Base-by-base conservation (phyloP, 495 filamentous ascomycete genomes). In the Copromyces sp. region DNA sequence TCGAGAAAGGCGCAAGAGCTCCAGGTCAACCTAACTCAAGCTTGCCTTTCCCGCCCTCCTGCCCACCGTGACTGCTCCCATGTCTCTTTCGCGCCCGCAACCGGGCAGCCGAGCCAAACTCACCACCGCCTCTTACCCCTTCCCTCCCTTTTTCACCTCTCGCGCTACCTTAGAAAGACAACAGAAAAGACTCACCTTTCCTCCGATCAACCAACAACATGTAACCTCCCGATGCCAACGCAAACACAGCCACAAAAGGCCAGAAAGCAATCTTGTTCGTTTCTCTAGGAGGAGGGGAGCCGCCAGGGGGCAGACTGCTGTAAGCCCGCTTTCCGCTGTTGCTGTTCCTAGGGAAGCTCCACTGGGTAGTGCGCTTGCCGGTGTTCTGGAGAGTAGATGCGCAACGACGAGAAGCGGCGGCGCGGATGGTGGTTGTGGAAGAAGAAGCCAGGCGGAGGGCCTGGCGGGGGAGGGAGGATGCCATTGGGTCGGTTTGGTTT, bases 191-290 rank as follows among this genome's bases (percentile, higher is more conserved):
- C 78, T 74, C 41, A 78, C 79, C 74, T 71, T 75, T 80, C 38
- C 73, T 80, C 74, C 75, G 65, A 72, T 82, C 84, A 29, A 79
- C 79, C 45, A 88, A 73, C 12, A 83, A 73, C 32, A 85, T 81
- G 72, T 87, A 88, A 1, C 80, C 84, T 14, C 80, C 81, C 17
- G 83, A 82, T 11, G 84, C 84, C 0, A 84, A 71, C 0, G 79
- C 82, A 70, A 88, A 83, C 70, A 88, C 78, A 32, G 78, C 77
- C 12, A 86, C 7, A 47, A 88, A 86, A 17, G 84, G 84, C 84
- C 84, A 85, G 76, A 85, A 84, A 75, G 84, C 85, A 76, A 86
- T 75, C 39, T 77, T 80, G 39, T 77, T 44, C 14, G 73, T 79
- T 8, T 73, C 71, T 38, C 76, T 75, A 11, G 80, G 81, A 37